Evolutionary conservation across 768 basidiomycete species (phyloP), one percentile per base, ranked within the genome.

Genomic region (Rhizopogon roseolus): DNA sequence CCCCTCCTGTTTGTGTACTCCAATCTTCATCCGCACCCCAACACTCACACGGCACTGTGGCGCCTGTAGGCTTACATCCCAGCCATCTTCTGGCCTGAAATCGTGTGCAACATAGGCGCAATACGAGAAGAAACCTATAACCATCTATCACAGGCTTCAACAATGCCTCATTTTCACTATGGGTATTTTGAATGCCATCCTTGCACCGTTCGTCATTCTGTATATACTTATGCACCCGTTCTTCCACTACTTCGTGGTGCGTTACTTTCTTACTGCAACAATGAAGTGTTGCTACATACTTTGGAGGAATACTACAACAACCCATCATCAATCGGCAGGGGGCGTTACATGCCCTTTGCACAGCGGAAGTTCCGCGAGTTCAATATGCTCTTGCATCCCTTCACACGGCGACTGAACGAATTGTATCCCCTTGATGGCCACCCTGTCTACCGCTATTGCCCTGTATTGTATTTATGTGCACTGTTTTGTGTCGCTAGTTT

Each of bases 311-410:
- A 98, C 64, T 96, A 93, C 80, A 96, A 96, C 70, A 93, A 98
- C 64, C 97, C 96, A 2, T 98, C 97, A 0, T 86, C 93, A 1
- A 93, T 98, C 48, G 90, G 94, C 37, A 85, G 88, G 10, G 85
- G 97, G 32, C 81, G 89, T 53, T 99, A 98, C 64, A 99, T 97
- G 0, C 88, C 86, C 0, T 95, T 89, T 56, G 95, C 95, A 4
- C 86, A 92, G 56, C 99, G 97, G 97, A 98, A 98, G 66, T 98
- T 98, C 66, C 81, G 97, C 53, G 97, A 98, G 67, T 99, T 98
- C 77, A 99, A 99, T 66, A 97, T 99, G 64, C 76, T 99, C 8
- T 90, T 93, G 0, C 97, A 99, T 71, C 74, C 95, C 36, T 99
- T 98, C 68, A 78, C 83, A 34, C 78, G 92, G 44, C 78, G 97